Base-by-base conservation (phyloP, 192 early-diverging fungal species). In the Podila clonocystis region DNA sequence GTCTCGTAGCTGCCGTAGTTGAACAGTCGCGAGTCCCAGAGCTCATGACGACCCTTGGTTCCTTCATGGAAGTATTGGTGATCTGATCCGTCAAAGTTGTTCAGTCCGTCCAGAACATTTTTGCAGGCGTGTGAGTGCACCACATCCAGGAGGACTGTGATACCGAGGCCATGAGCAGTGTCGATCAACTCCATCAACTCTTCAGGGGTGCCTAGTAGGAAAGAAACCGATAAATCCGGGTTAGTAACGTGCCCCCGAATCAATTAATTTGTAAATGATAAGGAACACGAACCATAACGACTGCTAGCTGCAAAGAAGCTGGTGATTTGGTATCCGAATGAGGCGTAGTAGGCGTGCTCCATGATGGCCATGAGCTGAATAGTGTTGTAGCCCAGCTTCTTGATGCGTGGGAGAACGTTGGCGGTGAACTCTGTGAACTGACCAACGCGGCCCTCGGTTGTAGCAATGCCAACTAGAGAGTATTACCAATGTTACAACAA, bases 301-400 rank as follows among this genome's bases (percentile, higher is more conserved):
- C 90, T 91, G 55, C 95, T 92, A 33, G 93, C 90, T 34, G 95
- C 94, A 86, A 95, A 98, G 83, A 97, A 98, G 70, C 90, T 95
- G 34, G 97, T 97, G 41, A 98, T 96, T 83, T 98, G 97, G 80
- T 98, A 98, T 7, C 97, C 97, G 71, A 98, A 98, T 13, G 92
- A 94, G 30, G 96, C 97, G 68, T 97, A 98, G 82, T 98, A 98
- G 48, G 97, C 96, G 76, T 98, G 97, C 85, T 98, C 97, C 96
- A 97, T 97, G 59, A 98, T 82, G 36, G 97, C 97, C 93, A 94
- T 94, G 70, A 95, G 73, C 82, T 95, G 92, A 67, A 95, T 89
- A 1, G 90, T 84, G 82, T 95, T 95, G 82, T 94, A 94, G 9
- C 92, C 92, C 9, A 96, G 87, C 62, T 93, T 78, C 62, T 83